These are phyloP conservation scores for Polyporus arcularius DNA, from an alignment of 768 basidiomycete species.

Conservation along the genomic window DNA sequence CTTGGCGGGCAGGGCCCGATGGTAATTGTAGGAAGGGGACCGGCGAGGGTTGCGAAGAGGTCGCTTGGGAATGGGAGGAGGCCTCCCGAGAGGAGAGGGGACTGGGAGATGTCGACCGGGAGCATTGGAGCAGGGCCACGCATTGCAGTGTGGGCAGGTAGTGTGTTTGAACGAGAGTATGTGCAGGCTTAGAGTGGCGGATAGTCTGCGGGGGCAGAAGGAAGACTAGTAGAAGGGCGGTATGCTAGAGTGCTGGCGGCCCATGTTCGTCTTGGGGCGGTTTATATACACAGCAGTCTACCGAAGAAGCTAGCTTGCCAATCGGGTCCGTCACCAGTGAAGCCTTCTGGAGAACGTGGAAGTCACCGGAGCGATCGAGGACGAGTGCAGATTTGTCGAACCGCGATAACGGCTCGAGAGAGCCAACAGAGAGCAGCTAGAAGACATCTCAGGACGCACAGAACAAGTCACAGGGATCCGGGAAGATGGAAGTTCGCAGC, in stretches of 20 bases:
- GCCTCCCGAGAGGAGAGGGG: conserved; percentile 31
- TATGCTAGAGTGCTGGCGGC: conserved; percentile 16
- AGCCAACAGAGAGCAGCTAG: conserved; percentile 1
- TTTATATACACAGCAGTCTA: not conserved
- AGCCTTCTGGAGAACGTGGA: not conserved
- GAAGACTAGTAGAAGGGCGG: not conserved
- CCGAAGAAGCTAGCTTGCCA: not conserved
- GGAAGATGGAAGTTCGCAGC: not conserved
- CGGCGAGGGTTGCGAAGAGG: conserved; percentile 20
- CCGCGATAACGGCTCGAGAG: not conserved
- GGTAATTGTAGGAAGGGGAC: conserved; percentile 17
- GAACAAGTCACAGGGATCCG: not conserved
- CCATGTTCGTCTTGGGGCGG: not conserved
- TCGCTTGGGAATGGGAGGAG: conserved; percentile 17
- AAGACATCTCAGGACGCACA: not conserved
- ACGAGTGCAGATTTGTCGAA: not conserved
- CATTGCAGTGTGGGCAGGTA: conserved; percentile 2
- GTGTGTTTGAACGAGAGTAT: not conserved
- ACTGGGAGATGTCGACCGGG: conserved; percentile 30
- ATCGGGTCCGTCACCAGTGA: not conserved
- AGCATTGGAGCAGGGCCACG: conserved; percentile 25
- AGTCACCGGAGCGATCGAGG: not conserved
- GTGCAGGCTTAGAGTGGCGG: not conserved
- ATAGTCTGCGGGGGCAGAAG: not conserved
- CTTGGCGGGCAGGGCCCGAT: conserved; percentile 1